Base-by-base conservation (phyloP, 2,329 filamentous ascomycete genomes). In the Ceratocystis albifundus region DNA sequence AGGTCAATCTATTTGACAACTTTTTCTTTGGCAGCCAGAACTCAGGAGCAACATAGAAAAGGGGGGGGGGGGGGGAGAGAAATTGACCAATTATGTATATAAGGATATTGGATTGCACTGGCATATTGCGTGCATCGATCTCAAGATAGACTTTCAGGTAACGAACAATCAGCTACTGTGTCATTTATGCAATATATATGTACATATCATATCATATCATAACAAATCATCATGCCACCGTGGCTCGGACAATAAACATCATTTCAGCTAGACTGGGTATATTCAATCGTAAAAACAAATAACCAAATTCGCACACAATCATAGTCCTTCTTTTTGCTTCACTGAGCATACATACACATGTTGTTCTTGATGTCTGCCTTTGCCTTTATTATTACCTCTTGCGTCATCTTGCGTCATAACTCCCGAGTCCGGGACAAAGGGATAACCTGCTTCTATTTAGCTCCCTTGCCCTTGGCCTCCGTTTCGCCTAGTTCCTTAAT, bases 401-500 rank as follows among this genome's bases (percentile, higher is more conserved):
- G 36, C 25, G 10, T 59, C 17, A 32, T 25, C 20, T 22, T 10
- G 6, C 5, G 32, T 32, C 28, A 8, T n/a, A 59, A n/a, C 15
- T 7, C 10, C 53, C 12, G 22, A 3, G 53, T 8, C 53, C 28
- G 4, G 28, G 25, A 17, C 25, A 20, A 25, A 36, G 28, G 25
- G 15, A n/a, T n/a, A 7, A n/a, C 30, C 45, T n/a, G 57, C 28
- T 15, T 67, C 75, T 74, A 87, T 77, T 90, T 92, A 55, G 84
- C 80, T 4, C 85, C 85, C 77, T 96, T 96, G 25, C 87, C 88
- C 77, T 92, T 91, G 3, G 92, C 91, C 77, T 99, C 94, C 7
- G 84, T 88, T 72, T 96, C 91, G 4, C 87, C 85, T 64, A 99
- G 79, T 76, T 96, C 90, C 68, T 93, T 81, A 32, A 99, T 83